phyloP scores from a whole-genome alignment of 306 rosid genomes.

The Vicia sativa region DNA sequence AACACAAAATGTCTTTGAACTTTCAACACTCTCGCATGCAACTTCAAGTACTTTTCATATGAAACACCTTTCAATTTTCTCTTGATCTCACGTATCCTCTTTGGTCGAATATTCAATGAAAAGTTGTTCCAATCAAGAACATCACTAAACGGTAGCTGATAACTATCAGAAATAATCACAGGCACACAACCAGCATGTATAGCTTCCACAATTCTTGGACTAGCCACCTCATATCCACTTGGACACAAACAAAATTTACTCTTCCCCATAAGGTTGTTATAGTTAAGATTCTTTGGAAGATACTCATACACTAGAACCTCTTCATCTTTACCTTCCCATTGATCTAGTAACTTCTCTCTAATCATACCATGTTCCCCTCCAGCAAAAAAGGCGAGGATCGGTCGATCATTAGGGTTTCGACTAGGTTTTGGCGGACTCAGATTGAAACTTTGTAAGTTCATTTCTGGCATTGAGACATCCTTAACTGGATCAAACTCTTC shows the following conservation, averaged over 20 bases:
- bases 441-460: constrained; percentile 41
- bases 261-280: constrained; percentile 43
- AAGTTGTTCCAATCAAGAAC: constrained; percentile 73
- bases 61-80: constrained; percentile 50
- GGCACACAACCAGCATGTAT: constrained; percentile 70
- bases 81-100: constrained; percentile 58
- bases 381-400: constrained; percentile 70
- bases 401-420: constrained; percentile 35
- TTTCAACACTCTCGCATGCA: constrained; percentile 48
- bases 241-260: constrained; percentile 80
- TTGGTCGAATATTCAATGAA: constrained; percentile 52
- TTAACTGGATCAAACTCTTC: constrained; percentile 61
- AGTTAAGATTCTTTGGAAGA: constrained; percentile 47
- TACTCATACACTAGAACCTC: constrained; percentile 62
- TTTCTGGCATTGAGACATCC: constrained; percentile 69
- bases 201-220: constrained; percentile 72
- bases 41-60: constrained; percentile 42
- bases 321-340: constrained; percentile 67
- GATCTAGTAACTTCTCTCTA: constrained; percentile 44
- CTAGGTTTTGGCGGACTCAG: constrained; percentile 35
- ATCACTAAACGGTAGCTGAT: constrained; percentile 61
- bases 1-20: constrained; percentile 63
- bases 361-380: constrained; percentile 71
- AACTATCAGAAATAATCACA: constrained; percentile 60
- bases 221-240: constrained; percentile 85